A percentile compares a stretch with the other conserved stretches of the same genome.
phyloP scores from a whole-genome alignment of 768 basidiomycete genomes.

The Russula olivacea region DNA sequence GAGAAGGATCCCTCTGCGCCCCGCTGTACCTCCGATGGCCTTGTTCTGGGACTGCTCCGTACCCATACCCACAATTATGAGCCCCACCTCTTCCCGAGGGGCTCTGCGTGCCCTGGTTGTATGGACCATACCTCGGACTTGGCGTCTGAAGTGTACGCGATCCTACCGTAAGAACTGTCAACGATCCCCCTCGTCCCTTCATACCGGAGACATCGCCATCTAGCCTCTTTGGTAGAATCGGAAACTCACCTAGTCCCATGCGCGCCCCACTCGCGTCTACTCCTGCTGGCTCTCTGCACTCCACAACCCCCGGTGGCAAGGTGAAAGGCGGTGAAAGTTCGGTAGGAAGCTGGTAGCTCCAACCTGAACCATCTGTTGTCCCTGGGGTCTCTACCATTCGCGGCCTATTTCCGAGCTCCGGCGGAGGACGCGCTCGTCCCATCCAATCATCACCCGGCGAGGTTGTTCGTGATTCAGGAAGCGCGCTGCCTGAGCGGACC shows the following conservation, averaged over 20 bases:
- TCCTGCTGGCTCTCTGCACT: conserved; percentile 17
- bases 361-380: conserved; percentile 11
- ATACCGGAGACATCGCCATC: neutral
- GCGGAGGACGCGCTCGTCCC: conserved; percentile 17
- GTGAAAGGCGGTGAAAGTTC: conserved; percentile 22
- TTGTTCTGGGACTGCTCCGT: conserved; percentile 18
- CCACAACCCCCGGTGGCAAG: conserved; percentile 21
- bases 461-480: conserved; percentile 18
- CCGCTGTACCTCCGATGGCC: conserved; percentile 24
- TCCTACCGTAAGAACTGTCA: conserved; percentile 7
- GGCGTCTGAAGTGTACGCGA: conserved; percentile 19
- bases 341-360: conserved; percentile 22
- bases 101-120: conserved; percentile 18
- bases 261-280: conserved; percentile 13
- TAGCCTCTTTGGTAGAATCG: neutral
- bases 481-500: conserved; percentile 15
- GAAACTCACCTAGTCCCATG: conserved; percentile 15
- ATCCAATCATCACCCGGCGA: conserved; percentile 18
- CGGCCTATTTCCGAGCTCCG: conserved; percentile 21
- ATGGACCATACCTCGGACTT: conserved; percentile 13
- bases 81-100: conserved; percentile 18
- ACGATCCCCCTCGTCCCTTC: neutral
- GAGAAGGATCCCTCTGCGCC: conserved; percentile 20
- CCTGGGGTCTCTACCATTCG: conserved; percentile 12
- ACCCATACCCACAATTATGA: conserved; percentile 19